Percentiles rank a stretch among this genome's conserved stretches.
Conservation (phyloP, 202 grass and related monocot species). For the Schoenoplectus tabernaemontani region DNA sequence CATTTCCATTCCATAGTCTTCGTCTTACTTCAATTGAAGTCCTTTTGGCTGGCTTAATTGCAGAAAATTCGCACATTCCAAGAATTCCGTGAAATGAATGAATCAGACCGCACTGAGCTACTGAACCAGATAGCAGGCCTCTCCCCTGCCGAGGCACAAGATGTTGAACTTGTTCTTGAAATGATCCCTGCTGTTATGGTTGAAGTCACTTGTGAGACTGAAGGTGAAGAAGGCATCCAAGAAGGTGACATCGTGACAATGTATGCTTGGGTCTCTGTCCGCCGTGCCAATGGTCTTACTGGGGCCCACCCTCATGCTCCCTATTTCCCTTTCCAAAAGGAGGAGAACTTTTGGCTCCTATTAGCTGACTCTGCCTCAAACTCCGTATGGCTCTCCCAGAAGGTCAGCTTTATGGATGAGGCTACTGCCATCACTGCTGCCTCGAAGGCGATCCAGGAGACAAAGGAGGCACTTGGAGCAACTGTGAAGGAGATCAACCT, state of each 20-base stretch:
- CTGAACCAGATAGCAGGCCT: slow-evolving; percentile 78
- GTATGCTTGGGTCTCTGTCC: slow-evolving; percentile 88
- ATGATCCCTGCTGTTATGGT: slow-evolving; percentile 86
- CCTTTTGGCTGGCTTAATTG: slow-evolving; percentile 8
- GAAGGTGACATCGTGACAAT: slow-evolving; percentile 90
- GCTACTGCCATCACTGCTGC: slow-evolving; percentile 68
- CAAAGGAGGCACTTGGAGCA: slow-evolving; percentile 69
- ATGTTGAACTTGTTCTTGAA: slow-evolving; percentile 81
- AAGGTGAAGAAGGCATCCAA: slow-evolving; percentile 94
- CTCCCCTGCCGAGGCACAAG: slow-evolving; percentile 43
- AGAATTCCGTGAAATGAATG: slow-evolving; percentile 65
- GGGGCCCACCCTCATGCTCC: slow-evolving; percentile 78
- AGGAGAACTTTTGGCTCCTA: slow-evolving; percentile 97
- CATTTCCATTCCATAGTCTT: background rate
- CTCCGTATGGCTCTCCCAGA: slow-evolving; percentile 89
- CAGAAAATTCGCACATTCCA: slow-evolving; percentile 87
- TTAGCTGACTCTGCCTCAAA: slow-evolving; percentile 59
- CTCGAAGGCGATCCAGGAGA: slow-evolving; percentile 91
- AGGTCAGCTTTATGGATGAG: slow-evolving; percentile 95
- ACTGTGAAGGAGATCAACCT: slow-evolving; percentile 51
- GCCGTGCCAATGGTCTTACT: slow-evolving; percentile 62
- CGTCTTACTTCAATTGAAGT: background rate
- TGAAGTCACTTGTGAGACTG: slow-evolving; percentile 91
- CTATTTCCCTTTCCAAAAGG: slow-evolving; percentile 78
- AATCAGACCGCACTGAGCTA: slow-evolving; percentile 49